Evolutionary conservation across 176 grass and related monocot genomes (phyloP).

Genomic region (Oropetium thomaeum): DNA sequence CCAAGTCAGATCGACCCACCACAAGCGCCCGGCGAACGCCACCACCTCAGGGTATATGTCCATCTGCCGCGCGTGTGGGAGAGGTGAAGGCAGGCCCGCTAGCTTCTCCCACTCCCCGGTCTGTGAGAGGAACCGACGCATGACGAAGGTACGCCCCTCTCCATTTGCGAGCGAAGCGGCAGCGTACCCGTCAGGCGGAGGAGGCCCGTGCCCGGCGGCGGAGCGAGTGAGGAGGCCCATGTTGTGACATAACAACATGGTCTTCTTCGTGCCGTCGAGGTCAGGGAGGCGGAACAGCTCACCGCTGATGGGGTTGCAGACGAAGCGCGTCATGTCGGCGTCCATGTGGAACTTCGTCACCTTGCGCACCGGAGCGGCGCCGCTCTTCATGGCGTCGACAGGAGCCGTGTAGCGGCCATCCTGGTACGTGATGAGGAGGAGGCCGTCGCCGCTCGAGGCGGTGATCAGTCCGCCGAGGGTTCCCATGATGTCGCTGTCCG

Average conservation of each 20-base stretch:
- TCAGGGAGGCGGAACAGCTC: slow-evolving; percentile 36
- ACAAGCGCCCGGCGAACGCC: slow-evolving; percentile 19
- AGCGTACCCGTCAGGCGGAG: neutral
- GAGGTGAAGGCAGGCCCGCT: neutral
- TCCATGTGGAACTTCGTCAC: neutral
- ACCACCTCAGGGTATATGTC: neutral
- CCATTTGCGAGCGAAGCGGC: neutral
- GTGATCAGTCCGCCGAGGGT: neutral
- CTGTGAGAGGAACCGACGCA: slow-evolving; percentile 24
- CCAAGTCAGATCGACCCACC: slow-evolving; percentile 16
- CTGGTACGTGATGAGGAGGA: slow-evolving; percentile 3
- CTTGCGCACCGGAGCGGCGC: neutral
- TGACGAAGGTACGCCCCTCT: neutral
- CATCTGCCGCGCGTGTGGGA: neutral
- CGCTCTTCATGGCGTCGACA: neutral
- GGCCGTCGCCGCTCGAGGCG: slow-evolving; percentile 23
- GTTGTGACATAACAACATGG: neutral
- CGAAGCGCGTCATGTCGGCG: neutral
- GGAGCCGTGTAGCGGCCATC: neutral
- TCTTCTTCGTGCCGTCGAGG: slow-evolving; percentile 5
- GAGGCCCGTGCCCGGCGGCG: neutral
- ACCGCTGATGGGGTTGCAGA: slow-evolving; percentile 28
- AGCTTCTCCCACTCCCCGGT: slow-evolving; percentile 20
- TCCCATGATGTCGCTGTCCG: neutral
- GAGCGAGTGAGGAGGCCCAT: slow-evolving; percentile 14